phyloP scores from a whole-genome alignment of 2,329 filamentous ascomycete genomes.

The Aulographum hederae region DNA sequence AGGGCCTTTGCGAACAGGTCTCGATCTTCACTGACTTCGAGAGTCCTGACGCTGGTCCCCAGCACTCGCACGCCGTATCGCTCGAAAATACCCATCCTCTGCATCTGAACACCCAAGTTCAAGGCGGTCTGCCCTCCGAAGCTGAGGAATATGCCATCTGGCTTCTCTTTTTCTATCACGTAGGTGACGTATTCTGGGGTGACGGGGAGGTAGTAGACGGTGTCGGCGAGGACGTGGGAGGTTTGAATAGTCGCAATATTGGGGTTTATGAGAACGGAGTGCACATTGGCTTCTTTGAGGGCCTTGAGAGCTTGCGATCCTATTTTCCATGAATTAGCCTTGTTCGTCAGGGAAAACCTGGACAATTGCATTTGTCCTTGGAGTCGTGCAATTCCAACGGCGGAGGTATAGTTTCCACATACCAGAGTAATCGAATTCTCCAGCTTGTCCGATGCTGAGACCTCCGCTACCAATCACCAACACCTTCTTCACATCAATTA shows the following conservation, averaged over 20 bases:
- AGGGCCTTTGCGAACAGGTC: slow-evolving; percentile 91
- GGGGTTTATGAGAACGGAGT: slow-evolving; percentile 87
- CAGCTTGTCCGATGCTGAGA: slow-evolving; percentile 89
- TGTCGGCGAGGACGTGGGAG: slow-evolving; percentile 85
- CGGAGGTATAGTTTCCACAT: too few species aligned
- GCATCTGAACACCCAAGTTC: slow-evolving; percentile 93
- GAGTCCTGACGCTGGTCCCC: slow-evolving; percentile 82
- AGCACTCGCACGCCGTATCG: slow-evolving; percentile 91
- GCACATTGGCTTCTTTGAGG: slow-evolving; percentile 82
- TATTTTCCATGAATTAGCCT: too few species aligned
- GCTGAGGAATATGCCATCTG: slow-evolving; percentile 91
- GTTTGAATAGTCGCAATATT: slow-evolving; percentile 99
- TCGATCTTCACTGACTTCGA: slow-evolving; percentile 89
- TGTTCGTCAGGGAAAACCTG: too few species aligned
- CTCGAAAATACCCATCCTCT: slow-evolving; percentile 87
- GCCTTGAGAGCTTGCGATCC: slow-evolving; percentile 94
- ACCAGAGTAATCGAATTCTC: slow-evolving; percentile 99
- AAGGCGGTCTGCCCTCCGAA: slow-evolving; percentile 96
- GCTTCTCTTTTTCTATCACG: slow-evolving; percentile 89
- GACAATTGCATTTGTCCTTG: too few species aligned
- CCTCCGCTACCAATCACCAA: slow-evolving; percentile 91
- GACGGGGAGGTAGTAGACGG: slow-evolving; percentile 95
- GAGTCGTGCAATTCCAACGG: not conserved
- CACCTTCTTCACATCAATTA: slow-evolving; percentile 90
- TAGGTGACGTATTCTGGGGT: slow-evolving; percentile 95